These are phyloP conservation scores for Arthrobotrys musiformis DNA, from an alignment of 2,329 filamentous ascomycete species.

Conservation along the genomic window DNA sequence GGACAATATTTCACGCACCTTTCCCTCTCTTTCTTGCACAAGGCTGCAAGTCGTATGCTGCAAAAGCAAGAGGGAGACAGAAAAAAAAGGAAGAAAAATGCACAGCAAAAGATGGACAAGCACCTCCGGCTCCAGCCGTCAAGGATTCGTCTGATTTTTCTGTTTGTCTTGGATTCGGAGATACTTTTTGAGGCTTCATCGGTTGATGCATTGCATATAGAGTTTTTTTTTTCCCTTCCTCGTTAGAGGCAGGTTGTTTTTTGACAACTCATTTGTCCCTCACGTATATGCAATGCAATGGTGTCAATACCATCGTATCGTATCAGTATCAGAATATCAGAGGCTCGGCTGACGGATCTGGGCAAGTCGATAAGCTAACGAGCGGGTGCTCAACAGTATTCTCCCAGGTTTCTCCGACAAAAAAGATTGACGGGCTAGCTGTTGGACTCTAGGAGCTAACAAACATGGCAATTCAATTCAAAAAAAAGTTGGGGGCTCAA, in stretches of 20 bases:
- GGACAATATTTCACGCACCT: slow-evolving; percentile 19
- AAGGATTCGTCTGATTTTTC: slow-evolving; percentile 43
- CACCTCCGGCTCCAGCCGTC: slow-evolving; percentile 45
- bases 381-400: background rate
- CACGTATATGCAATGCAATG: slow-evolving; percentile 24
- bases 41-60: slow-evolving; percentile 12
- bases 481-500: slow-evolving; percentile 21
- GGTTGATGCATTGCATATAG: slow-evolving; percentile 23
- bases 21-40: slow-evolving; percentile 9
- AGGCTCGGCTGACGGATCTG: slow-evolving; percentile 25
- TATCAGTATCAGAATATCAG: slow-evolving; percentile 25
- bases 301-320: slow-evolving; percentile 33
- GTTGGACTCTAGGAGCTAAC: slow-evolving; percentile 30
- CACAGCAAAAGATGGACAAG: slow-evolving; percentile 20
- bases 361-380: slow-evolving; percentile 42
- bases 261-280: slow-evolving; percentile 42
- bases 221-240: too few species aligned
- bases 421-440: slow-evolving; percentile 1
- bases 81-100: background rate
- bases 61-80: background rate
- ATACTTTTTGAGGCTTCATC: slow-evolving; percentile 23
- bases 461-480: slow-evolving; percentile 8
- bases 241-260: slow-evolving; percentile 8
- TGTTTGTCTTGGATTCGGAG: slow-evolving; percentile 11
- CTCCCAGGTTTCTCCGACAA: slow-evolving; percentile 45